Conservation (phyloP, 345 rosid genomes). For the Eucalyptus viminalis region DNA sequence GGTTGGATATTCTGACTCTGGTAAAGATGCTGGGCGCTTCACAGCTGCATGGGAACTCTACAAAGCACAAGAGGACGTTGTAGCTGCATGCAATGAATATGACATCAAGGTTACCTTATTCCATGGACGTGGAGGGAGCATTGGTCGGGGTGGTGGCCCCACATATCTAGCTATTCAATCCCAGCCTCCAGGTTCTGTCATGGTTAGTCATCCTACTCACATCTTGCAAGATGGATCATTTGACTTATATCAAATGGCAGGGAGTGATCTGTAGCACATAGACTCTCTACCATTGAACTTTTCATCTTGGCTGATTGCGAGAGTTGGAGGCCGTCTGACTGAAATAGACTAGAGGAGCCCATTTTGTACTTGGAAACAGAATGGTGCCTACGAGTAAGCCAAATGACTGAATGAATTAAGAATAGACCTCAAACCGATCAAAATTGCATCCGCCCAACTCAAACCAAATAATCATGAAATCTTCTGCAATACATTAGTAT, state of each 20-base stretch:
- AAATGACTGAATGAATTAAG: not conserved
- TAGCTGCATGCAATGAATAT: conserved; percentile 79
- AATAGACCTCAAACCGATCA: not conserved
- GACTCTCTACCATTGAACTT: not conserved
- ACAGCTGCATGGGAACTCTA: conserved; percentile 99
- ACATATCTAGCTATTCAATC: conserved; percentile 96
- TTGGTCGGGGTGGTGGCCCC: conserved; percentile 98
- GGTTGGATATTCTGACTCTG: conserved; percentile 99
- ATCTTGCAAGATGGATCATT: not conserved
- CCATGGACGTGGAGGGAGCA: conserved; percentile 98
- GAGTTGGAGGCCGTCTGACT: not conserved
- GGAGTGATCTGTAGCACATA: not conserved
- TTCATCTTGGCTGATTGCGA: not conserved
- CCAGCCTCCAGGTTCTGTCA: conserved; percentile 97
- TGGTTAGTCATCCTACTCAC: conserved; percentile 41
- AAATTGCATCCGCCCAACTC: not conserved
- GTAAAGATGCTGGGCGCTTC: conserved; percentile 98
- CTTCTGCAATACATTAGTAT: not conserved
- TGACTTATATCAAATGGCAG: not conserved
- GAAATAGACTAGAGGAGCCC: not conserved
- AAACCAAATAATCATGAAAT: not conserved
- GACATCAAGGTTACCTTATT: conserved; percentile 86
- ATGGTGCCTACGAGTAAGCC: not conserved
- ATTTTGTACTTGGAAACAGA: not conserved
- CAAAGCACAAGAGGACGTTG: conserved; percentile 99